A percentile compares a stretch with the other conserved stretches of the same genome.
These are phyloP conservation scores for Psidium guajava DNA, from an alignment of 345 rosid species.

Conservation along the genomic window DNA sequence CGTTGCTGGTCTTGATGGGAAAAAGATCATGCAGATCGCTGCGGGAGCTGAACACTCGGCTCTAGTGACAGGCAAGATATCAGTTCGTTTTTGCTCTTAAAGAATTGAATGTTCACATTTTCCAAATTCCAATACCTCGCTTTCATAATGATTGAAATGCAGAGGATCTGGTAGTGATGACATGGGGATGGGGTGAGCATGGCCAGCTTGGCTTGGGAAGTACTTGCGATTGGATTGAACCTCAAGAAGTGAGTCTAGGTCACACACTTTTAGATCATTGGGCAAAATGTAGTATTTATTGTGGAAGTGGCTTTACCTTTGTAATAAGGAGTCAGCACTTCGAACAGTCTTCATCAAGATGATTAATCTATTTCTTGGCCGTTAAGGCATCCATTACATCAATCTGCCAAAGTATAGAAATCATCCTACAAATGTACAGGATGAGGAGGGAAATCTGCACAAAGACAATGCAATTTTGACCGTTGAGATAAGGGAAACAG, in stretches of 20 bases:
- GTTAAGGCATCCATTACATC: not conserved
- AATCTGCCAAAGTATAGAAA: not conserved
- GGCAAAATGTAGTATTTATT: constrained; percentile 23
- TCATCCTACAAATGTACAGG: not conserved
- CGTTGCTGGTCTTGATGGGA: constrained; percentile 32
- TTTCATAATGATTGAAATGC: not conserved
- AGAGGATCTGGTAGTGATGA: constrained; percentile 55
- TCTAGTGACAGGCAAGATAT: constrained; percentile 43
- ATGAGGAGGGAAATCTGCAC: not conserved
- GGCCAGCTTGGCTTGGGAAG: constrained; percentile 85
- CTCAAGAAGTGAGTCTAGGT: constrained; percentile 30
- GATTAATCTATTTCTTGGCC: not conserved
- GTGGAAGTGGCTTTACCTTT: constrained; percentile 89
- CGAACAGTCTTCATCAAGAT: not conserved
- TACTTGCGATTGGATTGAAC: constrained; percentile 42
- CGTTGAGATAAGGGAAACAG: not conserved
- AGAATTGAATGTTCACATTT: not conserved
- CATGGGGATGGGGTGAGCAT: constrained; percentile 99
- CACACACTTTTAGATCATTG: constrained; percentile 5
- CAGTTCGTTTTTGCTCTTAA: not conserved
- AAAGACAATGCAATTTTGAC: not conserved
- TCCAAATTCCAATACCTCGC: not conserved
- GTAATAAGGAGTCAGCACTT: constrained; percentile 9
- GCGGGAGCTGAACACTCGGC: constrained; percentile 96
- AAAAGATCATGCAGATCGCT: constrained; percentile 41